Evolutionary conservation across 805 yeast species (phyloP), one percentile per base, ranked within the genome.

Genomic region (Myxozyma vanderwaltii): DNA sequence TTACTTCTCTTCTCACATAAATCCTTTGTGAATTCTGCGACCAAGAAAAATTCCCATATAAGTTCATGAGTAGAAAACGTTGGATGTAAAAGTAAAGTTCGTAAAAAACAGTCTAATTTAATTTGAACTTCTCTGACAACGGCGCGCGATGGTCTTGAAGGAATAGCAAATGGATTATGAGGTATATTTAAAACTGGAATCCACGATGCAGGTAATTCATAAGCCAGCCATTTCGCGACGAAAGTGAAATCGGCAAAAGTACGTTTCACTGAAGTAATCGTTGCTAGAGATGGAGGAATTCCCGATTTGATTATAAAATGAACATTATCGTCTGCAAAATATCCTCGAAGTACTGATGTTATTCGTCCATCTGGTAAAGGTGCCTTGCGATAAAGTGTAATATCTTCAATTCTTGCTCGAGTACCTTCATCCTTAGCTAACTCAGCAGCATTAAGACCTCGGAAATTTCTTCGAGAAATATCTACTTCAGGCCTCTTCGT

Each of bases 401-500:
- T 55, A 44, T 57, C 71, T 21, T 67, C 69, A 8, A 74, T 60
- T 26, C 66, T 43, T 19, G 54, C 26, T 12, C 70, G 48, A 2
- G 71, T 65, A 13, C 48, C 57, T 17, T 48, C 63, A 51, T 68
- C 75, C 50, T 64, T 70, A n/a, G 73, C 74, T 26, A 67, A 53
- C 40, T 74, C 77, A n/a, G 73, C 63, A 5, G 74, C 76, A 40
- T 66, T 66, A 36, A 71, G 58, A 1, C 71, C 72, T 7, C 70
- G 61, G 33, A 44, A 50, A 52, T 73, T 74, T 7, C 67, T 56
- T 13, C 71, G 58, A 27, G 69, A 68, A 1, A 84, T 64, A 24
- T 82, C 80, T 2, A 88, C 71, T 31, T 86, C 72, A 0, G 75
- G 67, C 63, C 84, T 84, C 7, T 70, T 60, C 1, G 88, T 59